These are phyloP conservation scores for Wickerhamiella brachini DNA, from an alignment of 805 yeast genomes.

Conservation along the genomic window DNA sequence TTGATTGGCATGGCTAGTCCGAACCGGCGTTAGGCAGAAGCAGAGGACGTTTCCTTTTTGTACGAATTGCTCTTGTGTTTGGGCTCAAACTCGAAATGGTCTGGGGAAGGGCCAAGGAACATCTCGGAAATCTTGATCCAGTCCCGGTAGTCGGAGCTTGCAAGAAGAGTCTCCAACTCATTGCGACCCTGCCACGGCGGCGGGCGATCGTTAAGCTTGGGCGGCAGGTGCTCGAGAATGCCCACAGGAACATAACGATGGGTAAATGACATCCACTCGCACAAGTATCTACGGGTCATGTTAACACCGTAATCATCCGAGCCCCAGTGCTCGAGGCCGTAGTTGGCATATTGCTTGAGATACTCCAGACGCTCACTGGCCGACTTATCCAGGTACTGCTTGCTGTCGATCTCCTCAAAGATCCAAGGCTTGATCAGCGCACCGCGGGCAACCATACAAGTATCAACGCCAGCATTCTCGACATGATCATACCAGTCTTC, in stretches of 20 bases:
- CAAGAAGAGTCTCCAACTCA: slow-evolving; percentile 81
- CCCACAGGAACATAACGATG: slow-evolving; percentile 94
- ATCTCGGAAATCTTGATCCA: slow-evolving; percentile 94
- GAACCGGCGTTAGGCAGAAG: background rate
- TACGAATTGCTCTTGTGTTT: slow-evolving; percentile 91
- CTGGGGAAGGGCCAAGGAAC: slow-evolving; percentile 81
- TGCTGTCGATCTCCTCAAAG: slow-evolving; percentile 83
- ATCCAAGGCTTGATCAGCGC: slow-evolving; percentile 98
- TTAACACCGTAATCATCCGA: slow-evolving; percentile 89
- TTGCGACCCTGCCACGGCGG: slow-evolving; percentile 87
- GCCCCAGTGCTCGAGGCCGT: slow-evolving; percentile 95
- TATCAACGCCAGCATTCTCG: slow-evolving; percentile 58
- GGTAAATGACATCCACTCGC: slow-evolving; percentile 89
- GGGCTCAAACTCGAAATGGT: slow-evolving; percentile 66
- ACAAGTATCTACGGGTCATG: slow-evolving; percentile 74
- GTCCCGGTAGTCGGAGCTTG: slow-evolving; percentile 71
- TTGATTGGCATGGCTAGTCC: too few species aligned
- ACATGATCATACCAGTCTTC: slow-evolving; percentile 78
- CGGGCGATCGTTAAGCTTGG: slow-evolving; percentile 84
- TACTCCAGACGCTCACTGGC: slow-evolving; percentile 80
- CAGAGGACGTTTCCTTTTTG: background rate
- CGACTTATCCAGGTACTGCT: slow-evolving; percentile 80
- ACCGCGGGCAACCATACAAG: slow-evolving; percentile 96
- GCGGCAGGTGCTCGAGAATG: slow-evolving; percentile 75
- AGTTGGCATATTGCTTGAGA: slow-evolving; percentile 52